These are phyloP conservation scores for Adansonia digitata DNA, from an alignment of 345 rosid genomes.

Conservation along the genomic window DNA sequence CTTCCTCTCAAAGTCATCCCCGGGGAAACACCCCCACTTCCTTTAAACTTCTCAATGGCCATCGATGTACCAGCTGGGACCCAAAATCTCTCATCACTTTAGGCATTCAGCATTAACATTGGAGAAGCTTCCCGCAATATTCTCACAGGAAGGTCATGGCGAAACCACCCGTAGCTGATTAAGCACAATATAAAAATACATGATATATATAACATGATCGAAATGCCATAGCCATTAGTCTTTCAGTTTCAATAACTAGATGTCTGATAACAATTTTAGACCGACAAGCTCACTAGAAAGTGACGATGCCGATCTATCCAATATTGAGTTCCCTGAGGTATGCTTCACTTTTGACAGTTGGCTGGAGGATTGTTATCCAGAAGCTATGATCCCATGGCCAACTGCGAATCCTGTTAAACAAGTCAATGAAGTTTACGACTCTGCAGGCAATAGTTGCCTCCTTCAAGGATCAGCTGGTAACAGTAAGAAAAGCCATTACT, in stretches of 20 bases:
- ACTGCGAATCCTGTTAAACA: conserved; percentile 27
- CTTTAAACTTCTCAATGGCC: not conserved
- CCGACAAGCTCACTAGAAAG: conserved; percentile 26
- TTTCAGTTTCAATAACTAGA: not conserved
- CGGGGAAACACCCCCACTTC: not conserved
- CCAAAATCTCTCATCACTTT: not conserved
- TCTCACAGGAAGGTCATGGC: conserved; percentile 28
- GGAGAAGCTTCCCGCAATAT: conserved; percentile 41
- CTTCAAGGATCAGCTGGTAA: conserved; percentile 21
- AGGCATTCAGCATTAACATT: not conserved
- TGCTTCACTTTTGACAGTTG: conserved; percentile 47
- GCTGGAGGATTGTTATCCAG: conserved; percentile 36
- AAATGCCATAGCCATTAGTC: not conserved
- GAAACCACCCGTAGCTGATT: conserved; percentile 27
- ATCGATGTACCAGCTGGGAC: not conserved
- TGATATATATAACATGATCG: not conserved
- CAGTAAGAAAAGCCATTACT: conserved; percentile 16
- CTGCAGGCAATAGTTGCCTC: conserved; percentile 26
- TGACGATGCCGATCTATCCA: conserved; percentile 26
- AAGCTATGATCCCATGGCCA: conserved; percentile 24
- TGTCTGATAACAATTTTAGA: conserved; percentile 16
- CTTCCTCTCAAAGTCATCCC: conserved; percentile 1
- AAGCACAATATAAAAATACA: not conserved
- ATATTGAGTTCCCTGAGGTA: conserved; percentile 45
- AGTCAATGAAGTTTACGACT: conserved; percentile 21